A percentile compares a stretch with the other conserved stretches of the same genome.
These are phyloP conservation scores for Exophiala bonariae DNA, from an alignment of 2,329 filamentous ascomycete species.

Conservation along the genomic window DNA sequence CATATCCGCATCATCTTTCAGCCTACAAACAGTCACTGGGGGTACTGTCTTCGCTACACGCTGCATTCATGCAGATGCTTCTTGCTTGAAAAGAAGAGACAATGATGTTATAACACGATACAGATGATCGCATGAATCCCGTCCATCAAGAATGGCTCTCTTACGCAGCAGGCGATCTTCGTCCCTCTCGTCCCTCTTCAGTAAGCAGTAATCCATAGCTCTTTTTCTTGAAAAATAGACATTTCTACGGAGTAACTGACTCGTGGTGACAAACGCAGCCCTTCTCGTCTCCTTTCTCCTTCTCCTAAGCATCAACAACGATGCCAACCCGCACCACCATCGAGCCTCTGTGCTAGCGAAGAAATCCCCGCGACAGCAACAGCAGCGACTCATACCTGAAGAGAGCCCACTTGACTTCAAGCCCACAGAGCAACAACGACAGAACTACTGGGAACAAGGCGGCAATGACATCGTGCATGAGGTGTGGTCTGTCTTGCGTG, in stretches of 20 bases:
- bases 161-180: no score
- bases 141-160: no score
- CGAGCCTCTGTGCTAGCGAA: no score
- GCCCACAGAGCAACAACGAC: slow-evolving; percentile 15
- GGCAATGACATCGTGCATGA: slow-evolving; percentile 26
- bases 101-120: no score
- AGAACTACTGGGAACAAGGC: slow-evolving; percentile 22
- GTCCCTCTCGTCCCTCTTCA: background rate
- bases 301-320: background rate
- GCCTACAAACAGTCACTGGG: background rate
- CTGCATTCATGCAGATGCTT: no score
- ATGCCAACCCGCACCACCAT: no score
- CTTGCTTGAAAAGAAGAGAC: no score
- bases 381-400: background rate
- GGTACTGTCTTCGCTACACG: background rate
- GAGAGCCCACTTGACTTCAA: slow-evolving; percentile 8
- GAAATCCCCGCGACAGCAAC: no score
- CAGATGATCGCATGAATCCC: no score
- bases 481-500: slow-evolving; percentile 25
- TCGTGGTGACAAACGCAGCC: background rate
- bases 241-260: no score
- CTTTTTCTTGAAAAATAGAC: no score
- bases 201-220: background rate
- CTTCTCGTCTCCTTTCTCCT: background rate
- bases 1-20: background rate